Evolutionary conservation across 768 basidiomycete species (phyloP).

Genomic region (Podaxis sp.): DNA sequence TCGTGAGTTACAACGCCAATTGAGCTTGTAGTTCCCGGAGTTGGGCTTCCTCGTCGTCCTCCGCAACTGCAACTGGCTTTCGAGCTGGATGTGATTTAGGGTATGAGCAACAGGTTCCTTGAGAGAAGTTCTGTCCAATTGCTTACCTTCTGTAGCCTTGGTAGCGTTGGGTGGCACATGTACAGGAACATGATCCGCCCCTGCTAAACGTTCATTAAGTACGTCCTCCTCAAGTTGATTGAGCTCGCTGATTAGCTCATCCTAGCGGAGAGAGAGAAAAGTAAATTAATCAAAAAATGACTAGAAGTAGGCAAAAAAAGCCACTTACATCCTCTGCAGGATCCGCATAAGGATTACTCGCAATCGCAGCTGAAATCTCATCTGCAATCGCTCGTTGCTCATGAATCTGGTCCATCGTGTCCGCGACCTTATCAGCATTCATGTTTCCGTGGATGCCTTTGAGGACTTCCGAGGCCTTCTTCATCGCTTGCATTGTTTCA

Average conservation of each 20-base stretch:
- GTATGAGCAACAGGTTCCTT: background rate
- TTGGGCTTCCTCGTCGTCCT: conserved; percentile 92
- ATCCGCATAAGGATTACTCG: conserved; percentile 61
- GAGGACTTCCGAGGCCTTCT: conserved; percentile 89
- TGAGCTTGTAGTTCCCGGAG: conserved; percentile 87
- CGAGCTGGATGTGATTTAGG: conserved; percentile 7
- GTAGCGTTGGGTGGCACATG: conserved; percentile 72
- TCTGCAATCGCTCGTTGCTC: conserved; percentile 92
- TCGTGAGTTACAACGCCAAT: conserved; percentile 66
- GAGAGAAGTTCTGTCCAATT: background rate
- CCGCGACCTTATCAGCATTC: conserved; percentile 90
- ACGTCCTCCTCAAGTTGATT: conserved; percentile 87
- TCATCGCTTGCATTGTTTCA: conserved; percentile 97
- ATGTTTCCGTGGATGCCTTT: conserved; percentile 86
- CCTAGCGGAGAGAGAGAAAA: conserved; percentile 41
- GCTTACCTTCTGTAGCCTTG: conserved; percentile 51
- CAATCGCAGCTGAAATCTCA: conserved; percentile 89
- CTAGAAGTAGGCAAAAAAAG: conserved; percentile 8
- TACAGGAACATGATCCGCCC: conserved; percentile 87
- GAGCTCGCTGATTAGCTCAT: conserved; percentile 75
- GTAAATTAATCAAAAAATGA: conserved; percentile 6
- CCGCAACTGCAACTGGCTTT: conserved; percentile 43
- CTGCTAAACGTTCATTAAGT: conserved; percentile 80
- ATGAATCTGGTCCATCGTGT: conserved; percentile 81
- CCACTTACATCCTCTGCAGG: conserved; percentile 67